A percentile compares a stretch with the other conserved stretches of the same genome.
phyloP scores from a whole-genome alignment of 805 yeast species.

The Saturnispora zaruensis region DNA sequence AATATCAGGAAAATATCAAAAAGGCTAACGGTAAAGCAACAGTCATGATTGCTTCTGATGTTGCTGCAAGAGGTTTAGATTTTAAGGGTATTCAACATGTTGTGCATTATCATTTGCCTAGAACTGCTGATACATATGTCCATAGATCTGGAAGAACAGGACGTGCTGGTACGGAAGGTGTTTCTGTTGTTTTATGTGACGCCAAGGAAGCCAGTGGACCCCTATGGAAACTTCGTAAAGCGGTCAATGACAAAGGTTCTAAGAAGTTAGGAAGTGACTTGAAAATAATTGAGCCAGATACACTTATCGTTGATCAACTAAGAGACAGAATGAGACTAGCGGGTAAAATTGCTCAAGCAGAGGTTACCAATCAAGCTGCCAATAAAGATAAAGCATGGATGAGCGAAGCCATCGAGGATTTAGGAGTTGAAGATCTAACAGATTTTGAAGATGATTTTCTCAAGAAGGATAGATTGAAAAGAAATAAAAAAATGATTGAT shows the following conservation, averaged over 20 bases:
- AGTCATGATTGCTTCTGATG: constrained; percentile 88
- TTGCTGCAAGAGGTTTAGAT: constrained; percentile 97
- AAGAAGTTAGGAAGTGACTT: constrained; percentile 40
- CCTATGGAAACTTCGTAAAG: constrained; percentile 59
- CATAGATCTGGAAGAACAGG: constrained; percentile 99
- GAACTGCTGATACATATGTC: constrained; percentile 88
- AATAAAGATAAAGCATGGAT: constrained; percentile 75
- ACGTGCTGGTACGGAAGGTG: constrained; percentile 89
- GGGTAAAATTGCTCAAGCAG: constrained; percentile 65
- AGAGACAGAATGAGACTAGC: constrained; percentile 63
- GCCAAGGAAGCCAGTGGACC: constrained; percentile 94
- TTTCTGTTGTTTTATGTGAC: constrained; percentile 85
- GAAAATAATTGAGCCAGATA: constrained; percentile 66
- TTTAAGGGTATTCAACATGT: constrained; percentile 76
- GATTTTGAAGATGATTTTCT: constrained; percentile 64
- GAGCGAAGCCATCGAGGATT: constrained; percentile 83
- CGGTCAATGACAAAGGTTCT: constrained; percentile 26
- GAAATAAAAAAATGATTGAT: constrained; percentile 42
- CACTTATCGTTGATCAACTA: constrained; percentile 60
- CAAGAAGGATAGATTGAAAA: constrained; percentile 52
- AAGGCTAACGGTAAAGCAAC: constrained; percentile 38
- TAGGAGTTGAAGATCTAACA: constrained; percentile 67
- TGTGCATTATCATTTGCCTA: constrained; percentile 89
- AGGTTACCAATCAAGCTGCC: constrained; percentile 42
- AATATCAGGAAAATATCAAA: constrained; percentile 46